Evolutionary conservation across 2,329 filamentous ascomycete genomes (phyloP), one percentile per base, ranked within the genome.

Genomic region (Colletotrichum sp.): DNA sequence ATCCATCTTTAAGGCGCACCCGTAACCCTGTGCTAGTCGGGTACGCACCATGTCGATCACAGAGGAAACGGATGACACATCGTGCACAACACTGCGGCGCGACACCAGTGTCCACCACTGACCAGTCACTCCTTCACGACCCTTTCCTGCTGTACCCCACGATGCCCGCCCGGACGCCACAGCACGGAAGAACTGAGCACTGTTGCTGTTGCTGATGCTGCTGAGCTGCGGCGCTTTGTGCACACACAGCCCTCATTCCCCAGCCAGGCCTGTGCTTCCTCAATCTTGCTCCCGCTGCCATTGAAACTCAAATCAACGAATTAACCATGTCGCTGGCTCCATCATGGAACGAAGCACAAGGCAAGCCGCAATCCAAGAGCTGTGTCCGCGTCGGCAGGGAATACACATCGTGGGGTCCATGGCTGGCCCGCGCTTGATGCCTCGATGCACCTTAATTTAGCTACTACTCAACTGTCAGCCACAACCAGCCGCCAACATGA

Each of bases 401-500:
- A 44, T 22, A 64, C 49, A 63, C 52, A 67, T 39, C 55, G 61
- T 34, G 19, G n/a, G 30, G 52, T 67, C 36, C 55, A 69, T 71
- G 61, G 61, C 63, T 52, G 34, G 69, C 52, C 62, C 30, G 25
- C 44, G 44, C 44, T 52, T 13, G 44, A 52, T 52, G 44, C n/a
- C 29, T 34, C 68, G n/a, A 59, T 57, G 64, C 34, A 49, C 32
- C 63, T 61, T 61, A 69, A 73, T 73, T 73, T 76, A 76, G 70
- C 70, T 52, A 12, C 70, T n/a, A 63, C 59, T 49, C 30, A 12
- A 52, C 19, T 71, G 64, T 69, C 73, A 72, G 73, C 70, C 73
- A 76, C 73, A 76, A n/a, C 34, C 70, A 76, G 73, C 73, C 70
- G 69, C 70, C 70, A 66, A 65, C 64, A 44, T 76, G 70, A 76